These are phyloP conservation scores for Komagataella kurtzmanii DNA, from an alignment of 805 yeast genomes.

Conservation along the genomic window DNA sequence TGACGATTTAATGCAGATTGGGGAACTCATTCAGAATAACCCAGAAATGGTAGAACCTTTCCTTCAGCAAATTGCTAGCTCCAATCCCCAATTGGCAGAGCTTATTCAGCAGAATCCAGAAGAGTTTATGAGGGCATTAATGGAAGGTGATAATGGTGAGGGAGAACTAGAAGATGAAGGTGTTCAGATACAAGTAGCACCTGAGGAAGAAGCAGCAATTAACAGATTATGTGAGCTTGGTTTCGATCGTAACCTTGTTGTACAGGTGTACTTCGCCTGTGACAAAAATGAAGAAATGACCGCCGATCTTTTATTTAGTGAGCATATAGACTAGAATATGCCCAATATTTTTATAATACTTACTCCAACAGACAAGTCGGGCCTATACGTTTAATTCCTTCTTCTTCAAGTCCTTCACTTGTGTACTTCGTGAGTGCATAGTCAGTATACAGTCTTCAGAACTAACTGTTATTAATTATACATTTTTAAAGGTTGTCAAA, in stretches of 20 bases:
- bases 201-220: slow-evolving; percentile 83
- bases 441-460: not conserved
- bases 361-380: not conserved
- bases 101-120: slow-evolving; percentile 82
- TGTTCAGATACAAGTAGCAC: slow-evolving; percentile 51
- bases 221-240: slow-evolving; percentile 85
- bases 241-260: slow-evolving; percentile 74
- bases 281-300: slow-evolving; percentile 96
- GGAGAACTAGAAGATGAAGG: slow-evolving; percentile 28
- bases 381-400: no score
- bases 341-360: not conserved
- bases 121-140: slow-evolving; percentile 61
- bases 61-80: slow-evolving; percentile 65
- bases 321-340: slow-evolving; percentile 21
- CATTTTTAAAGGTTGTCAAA: not conserved
- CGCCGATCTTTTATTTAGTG: slow-evolving; percentile 77
- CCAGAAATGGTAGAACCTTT: slow-evolving; percentile 83
- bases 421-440: no score
- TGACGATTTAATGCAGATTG: slow-evolving; percentile 36
- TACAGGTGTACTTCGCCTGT: slow-evolving; percentile 94
- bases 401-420: no score
- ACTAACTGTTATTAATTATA: not conserved
- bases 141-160: slow-evolving; percentile 38
- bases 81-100: slow-evolving; percentile 77
- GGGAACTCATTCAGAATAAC: slow-evolving; percentile 69